Base-by-base conservation (phyloP, 2,329 filamentous ascomycete genomes). In the Ophiosphaerella herpotricha region DNA sequence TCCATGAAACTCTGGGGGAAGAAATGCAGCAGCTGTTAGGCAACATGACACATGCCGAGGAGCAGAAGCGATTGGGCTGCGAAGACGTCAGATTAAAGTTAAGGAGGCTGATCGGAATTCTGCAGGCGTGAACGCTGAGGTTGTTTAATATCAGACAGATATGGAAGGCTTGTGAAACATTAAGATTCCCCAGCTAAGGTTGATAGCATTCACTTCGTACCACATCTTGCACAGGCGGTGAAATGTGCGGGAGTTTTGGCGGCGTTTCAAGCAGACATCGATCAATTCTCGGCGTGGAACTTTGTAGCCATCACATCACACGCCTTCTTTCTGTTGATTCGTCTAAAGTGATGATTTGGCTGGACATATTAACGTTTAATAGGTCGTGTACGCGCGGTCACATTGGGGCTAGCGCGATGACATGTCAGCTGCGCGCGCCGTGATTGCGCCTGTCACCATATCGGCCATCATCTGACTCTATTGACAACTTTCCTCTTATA, bases 21-120 rank as follows among this genome's bases (percentile, higher is more conserved):
- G 50, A 59, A 18, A 43, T 74, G 13, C 56, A 63, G 37, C 55
- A 50, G 9, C 55, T 71, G 38, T 55, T 75, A 16, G 44, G 49
- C 11, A 58, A 57, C 1, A 74, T 75, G 73, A 46, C 73, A n/a
- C 32, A 51, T 18, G 49, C 39, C n/a, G 61, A 73, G 5, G 69
- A 73, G 49, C 36, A 57, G 14, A 42, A 59, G 36, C 57, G 70
- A 14, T 56, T 64, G 43, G 55, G 61, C 1, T 74, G 71, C 37
- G 63, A 66, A 2, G 58, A 68, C n/a, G 66, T 71, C 6, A 58
- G 63, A 42, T 43, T 35, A 1, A 62, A 61, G 47, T 54, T 73
- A 29, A 48, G 39, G 7, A 47, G 51, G 37, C 43, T 70, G 1
- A 46, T 70, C 2, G 43, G 48, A n/a, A 41, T 40, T 6, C 44